Evolutionary conservation across 2,329 filamentous ascomycete species (phyloP).

Genomic region (Sclerotinia minor): DNA sequence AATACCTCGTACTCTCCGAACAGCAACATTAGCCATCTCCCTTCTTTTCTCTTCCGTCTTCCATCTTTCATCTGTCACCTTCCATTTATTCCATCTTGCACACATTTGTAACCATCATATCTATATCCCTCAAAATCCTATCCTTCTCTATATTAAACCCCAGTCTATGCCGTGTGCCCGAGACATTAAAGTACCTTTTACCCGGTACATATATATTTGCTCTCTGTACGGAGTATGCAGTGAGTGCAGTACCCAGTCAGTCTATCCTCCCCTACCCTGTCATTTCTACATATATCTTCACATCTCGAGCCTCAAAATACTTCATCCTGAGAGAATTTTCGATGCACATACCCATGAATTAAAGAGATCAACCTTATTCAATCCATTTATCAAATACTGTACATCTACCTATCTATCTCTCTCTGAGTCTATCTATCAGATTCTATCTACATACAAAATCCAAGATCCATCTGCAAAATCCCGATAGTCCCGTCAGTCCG

Average conservation of each 20-base stretch:
- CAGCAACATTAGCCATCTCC: too few relatives aligned
- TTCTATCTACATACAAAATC: neutral
- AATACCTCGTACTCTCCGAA: neutral
- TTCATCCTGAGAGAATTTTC: neutral
- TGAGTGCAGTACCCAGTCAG: too few relatives aligned
- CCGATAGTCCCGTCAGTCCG: neutral
- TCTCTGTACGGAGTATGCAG: neutral
- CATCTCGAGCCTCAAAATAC: neutral
- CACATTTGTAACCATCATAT: neutral
- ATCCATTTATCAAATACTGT: neutral
- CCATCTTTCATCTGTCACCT: neutral
- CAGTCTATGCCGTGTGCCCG: slow-evolving; percentile 4
- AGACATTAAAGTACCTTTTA: neutral
- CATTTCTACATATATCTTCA: neutral
- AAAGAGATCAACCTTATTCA: neutral
- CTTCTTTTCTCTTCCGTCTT: neutral
- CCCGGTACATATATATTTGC: neutral
- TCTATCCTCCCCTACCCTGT: neutral
- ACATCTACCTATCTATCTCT: neutral
- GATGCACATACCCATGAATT: neutral
- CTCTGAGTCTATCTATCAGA: too few relatives aligned
- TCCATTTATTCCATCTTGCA: neutral
- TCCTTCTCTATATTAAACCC: neutral
- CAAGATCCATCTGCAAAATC: neutral
- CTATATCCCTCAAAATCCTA: slow-evolving; percentile 3